A percentile compares a stretch with the other conserved stretches of the same genome.
Evolutionary conservation across 129 eudicot genomes (phyloP).

Genomic region (carrot (Daucus carota)): DNA sequence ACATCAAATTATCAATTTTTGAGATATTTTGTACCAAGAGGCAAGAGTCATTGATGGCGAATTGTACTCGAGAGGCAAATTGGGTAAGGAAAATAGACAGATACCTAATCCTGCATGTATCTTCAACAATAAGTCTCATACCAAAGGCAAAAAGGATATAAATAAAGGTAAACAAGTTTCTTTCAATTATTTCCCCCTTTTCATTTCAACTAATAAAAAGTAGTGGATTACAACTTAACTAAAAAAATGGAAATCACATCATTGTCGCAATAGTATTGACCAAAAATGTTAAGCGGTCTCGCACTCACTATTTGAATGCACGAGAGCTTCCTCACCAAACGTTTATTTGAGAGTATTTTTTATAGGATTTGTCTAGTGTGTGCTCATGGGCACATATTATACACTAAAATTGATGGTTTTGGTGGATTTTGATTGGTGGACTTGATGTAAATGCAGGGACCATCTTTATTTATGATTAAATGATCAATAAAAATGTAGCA

Average conservation of each 20-base stretch:
- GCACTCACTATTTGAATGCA: not conserved
- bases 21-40: too few relatives aligned
- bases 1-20: too few relatives aligned
- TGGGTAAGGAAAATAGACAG: not conserved
- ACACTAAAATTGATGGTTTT: too few relatives aligned
- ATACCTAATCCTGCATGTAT: conserved; percentile 1
- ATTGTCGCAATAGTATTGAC: not conserved
- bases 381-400: too few relatives aligned
- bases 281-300: not conserved
- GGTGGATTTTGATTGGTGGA: too few relatives aligned
- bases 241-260: not conserved
- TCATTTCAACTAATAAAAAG: not conserved
- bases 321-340: not conserved
- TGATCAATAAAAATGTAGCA: too few relatives aligned
- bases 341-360: not conserved
- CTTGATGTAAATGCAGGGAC: too few relatives aligned
- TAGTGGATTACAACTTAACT: not conserved
- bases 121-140: not conserved
- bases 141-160: conserved; percentile 4
- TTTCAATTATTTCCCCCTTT: not conserved
- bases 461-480: too few relatives aligned
- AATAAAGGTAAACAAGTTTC: not conserved
- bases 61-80: not conserved
- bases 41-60: not conserved
- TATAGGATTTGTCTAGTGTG: too few relatives aligned